These are phyloP conservation scores for Fusarium sp. DNA, from an alignment of 2,329 filamentous ascomycete genomes.

Conservation along the genomic window DNA sequence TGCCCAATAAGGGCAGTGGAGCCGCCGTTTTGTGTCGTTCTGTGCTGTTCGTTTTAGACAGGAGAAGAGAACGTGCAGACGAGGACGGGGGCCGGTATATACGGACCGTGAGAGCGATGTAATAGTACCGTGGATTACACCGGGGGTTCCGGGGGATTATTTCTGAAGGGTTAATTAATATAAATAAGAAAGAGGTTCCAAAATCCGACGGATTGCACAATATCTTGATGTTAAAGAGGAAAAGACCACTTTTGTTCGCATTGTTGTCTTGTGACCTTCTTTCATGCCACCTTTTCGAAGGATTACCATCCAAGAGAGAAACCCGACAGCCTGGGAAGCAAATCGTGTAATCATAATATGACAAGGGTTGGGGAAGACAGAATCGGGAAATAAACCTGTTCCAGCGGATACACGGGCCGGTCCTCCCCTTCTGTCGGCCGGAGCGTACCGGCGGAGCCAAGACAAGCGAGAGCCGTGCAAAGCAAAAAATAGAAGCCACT, in stretches of 20 bases:
- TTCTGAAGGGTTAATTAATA: background rate
- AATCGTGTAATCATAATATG: constrained; percentile 3
- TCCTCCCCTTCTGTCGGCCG: constrained; percentile 30
- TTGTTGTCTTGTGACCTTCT: constrained; percentile 3
- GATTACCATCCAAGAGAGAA: background rate
- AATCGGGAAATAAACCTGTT: constrained; percentile 18
- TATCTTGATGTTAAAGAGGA: background rate
- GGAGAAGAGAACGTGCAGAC: constrained; percentile 24
- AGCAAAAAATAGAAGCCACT: background rate
- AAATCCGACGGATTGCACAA: background rate
- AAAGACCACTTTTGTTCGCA: background rate
- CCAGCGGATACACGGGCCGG: constrained; percentile 41
- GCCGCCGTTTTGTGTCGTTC: constrained; percentile 8
- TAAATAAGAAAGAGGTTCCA: background rate
- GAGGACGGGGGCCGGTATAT: constrained; percentile 35
- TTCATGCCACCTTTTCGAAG: background rate
- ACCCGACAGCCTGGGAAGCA: constrained; percentile 32
- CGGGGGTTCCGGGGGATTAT: constrained; percentile 6
- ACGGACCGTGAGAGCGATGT: constrained; percentile 45
- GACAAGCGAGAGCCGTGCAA: constrained; percentile 34
- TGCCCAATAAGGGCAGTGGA: constrained; percentile 11
- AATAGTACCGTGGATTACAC: background rate
- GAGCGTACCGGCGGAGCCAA: constrained; percentile 33
- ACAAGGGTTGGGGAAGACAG: background rate
- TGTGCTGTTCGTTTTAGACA: background rate